Evolutionary conservation across 208 protist species (phyloP), one percentile per base, ranked within the genome.

Genomic region (Leishmania braziliensis): DNA sequence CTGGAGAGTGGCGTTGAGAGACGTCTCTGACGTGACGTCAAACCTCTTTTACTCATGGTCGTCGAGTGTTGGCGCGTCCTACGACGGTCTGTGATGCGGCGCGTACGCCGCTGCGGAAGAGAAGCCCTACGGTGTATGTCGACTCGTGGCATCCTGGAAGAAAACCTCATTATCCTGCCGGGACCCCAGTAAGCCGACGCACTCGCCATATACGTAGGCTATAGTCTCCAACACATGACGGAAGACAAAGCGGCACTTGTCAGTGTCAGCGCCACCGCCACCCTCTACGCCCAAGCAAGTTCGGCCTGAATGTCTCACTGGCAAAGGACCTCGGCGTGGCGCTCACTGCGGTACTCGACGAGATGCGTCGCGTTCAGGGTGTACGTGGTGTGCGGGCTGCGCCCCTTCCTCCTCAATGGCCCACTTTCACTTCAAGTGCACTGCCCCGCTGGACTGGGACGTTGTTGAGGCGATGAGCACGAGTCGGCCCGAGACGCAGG

Each of bases 221-320:
- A 68, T 75, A 66, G 66, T 54, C 66, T 73, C 68, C 66, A 73
- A n/a, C 77, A 43, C 46, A 75, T 54, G 20, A 20, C 33, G 77
- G 66, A 81, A 39, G 69, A 20, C 29, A 23, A n/a, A 36, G 53
- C 39, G 6, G 46, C 39, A 56, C 54, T 53, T 68, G 69, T 26
- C 43, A 46, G 43, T 46, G 43, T 46, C 75, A 79, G 46, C 62
- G 63, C 53, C 62, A 48, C 16, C 50, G 23, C 33, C 20, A 63
- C 75, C 43, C 75, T 79, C 46, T 12, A 78, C 46, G 46, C 46
- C 74, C 74, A 68, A 58, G 66, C 54, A 58, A 78, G 36, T 54
- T 68, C 54, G 74, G 74, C 58, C 33, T 50, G 54, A 78, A 78
- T 26, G 74, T 58, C 54, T 58, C 74, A 66, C 26, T 58, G 26